Base-by-base conservation (phyloP, 345 rosid species). In the Eucalyptus lansdowneana region DNA sequence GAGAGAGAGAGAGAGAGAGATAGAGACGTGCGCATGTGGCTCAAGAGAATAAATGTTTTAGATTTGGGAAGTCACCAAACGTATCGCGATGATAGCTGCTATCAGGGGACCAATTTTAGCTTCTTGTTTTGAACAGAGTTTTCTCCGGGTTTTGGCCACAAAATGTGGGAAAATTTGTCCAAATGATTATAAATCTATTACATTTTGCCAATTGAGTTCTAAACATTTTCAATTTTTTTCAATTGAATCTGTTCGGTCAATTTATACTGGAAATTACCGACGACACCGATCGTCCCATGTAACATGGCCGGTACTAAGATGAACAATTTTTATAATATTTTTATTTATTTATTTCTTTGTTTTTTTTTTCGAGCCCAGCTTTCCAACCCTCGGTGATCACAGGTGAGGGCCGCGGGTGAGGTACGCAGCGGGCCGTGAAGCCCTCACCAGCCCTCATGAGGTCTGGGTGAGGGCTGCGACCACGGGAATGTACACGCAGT, bases 31-130 rank as follows among this genome's bases (percentile, higher is more conserved):
- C 37, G 15, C 44, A 47, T 60, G 53, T 45, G 45, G 21, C 86
- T 34, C 45, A 44, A 29, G 8, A 6, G 56, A 34, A 76, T 17
- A 15, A 80, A 67, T 53, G 44, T 29, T 49, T 47, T 21, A 81
- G 89, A 69, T 87, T 15, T 40, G 60, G 89, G 89, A 87, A 90
- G 60, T 62, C 89, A 90, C 91, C 91, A 87, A 90, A 87, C 91
- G 40, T 31, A 44, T 87, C 27, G 45, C 27, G 14, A 6, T 21
- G 19, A 17, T 76, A 40, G 83, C 83, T 21, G 47, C 83, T 37
- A 37, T 37, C 21, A 3, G 27, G 12, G 83, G 22, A 5, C 42
- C 24, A 2, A 44, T 21, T 72, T 21, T 37, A 37, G 83, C 81
- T 72, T 72, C 45, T 72, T 10, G 47, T 21, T 21, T 37, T 21